These are phyloP conservation scores for Hypericum androsaemum DNA, from an alignment of 345 rosid genomes.

Conservation along the genomic window DNA sequence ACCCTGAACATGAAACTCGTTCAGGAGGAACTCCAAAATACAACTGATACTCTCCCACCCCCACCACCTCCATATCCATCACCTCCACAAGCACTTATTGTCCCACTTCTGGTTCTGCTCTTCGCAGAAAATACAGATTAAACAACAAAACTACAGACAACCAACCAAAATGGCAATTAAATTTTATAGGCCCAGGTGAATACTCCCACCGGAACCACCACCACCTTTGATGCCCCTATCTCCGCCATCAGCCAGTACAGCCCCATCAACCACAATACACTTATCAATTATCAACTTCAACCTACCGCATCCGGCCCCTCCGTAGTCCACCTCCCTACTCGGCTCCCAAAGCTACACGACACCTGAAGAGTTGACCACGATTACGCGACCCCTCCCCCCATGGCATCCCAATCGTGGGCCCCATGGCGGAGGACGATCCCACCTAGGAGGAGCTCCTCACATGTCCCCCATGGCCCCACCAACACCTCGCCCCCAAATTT, in stretches of 20 bases:
- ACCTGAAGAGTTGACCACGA: slow-evolving; percentile 71
- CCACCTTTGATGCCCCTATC: slow-evolving; percentile 83
- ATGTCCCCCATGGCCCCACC: too few relatives aligned
- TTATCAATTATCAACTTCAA: slow-evolving; percentile 43
- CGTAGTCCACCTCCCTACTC: slow-evolving; percentile 72
- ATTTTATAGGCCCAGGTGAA: slow-evolving; percentile 58
- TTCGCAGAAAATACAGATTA: slow-evolving; percentile 26
- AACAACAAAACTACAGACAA: background rate
- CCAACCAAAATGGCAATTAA: slow-evolving; percentile 49
- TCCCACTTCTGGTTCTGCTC: slow-evolving; percentile 93
- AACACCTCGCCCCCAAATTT: too few relatives aligned
- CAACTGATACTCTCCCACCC: slow-evolving; percentile 93
- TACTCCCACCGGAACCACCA: slow-evolving; percentile 97
- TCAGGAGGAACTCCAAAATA: too few relatives aligned
- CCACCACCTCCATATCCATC: slow-evolving; percentile 97
- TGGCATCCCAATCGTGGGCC: too few relatives aligned
- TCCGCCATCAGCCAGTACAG: slow-evolving; percentile 74
- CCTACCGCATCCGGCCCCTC: slow-evolving; percentile 91
- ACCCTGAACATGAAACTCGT: too few relatives aligned
- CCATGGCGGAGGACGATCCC: too few relatives aligned
- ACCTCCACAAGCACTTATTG: slow-evolving; percentile 94
- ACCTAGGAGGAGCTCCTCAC: too few relatives aligned
- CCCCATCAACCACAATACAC: slow-evolving; percentile 53
- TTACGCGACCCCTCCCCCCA: slow-evolving; percentile 99
- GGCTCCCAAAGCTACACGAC: slow-evolving; percentile 82